Conservation (phyloP, 192 early-diverging fungal genomes). For the Geranomyces variabilis region DNA sequence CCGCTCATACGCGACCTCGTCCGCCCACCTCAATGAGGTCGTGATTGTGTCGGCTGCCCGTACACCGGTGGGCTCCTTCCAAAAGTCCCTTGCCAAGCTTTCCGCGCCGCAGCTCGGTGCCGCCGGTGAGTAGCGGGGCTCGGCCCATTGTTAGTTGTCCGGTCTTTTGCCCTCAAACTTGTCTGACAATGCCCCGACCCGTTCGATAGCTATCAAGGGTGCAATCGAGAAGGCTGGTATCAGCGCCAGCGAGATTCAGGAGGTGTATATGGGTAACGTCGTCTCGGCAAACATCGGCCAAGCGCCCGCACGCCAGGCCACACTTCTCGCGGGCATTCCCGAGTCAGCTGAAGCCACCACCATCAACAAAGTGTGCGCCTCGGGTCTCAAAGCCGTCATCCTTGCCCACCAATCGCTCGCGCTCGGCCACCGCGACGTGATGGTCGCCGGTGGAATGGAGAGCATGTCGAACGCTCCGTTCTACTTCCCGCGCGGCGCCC, state of each 20-base stretch:
- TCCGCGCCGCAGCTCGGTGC: conserved; percentile 83
- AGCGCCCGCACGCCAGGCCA: conserved; percentile 91
- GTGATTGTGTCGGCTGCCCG: conserved; percentile 77
- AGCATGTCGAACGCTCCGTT: conserved; percentile 94
- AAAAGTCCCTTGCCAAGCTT: conserved; percentile 82
- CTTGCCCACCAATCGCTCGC: conserved; percentile 84
- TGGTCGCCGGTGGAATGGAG: conserved; percentile 96
- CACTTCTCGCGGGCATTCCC: conserved; percentile 78
- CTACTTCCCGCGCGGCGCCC: conserved; percentile 58
- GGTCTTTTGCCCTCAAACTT: too few species aligned
- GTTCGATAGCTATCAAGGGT: conserved; percentile 76
- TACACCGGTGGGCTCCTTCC: conserved; percentile 92
- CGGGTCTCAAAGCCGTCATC: conserved; percentile 96
- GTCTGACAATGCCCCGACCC: too few species aligned
- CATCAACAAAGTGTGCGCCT: conserved; percentile 98
- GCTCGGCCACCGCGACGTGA: conserved; percentile 74
- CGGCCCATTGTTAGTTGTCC: too few species aligned
- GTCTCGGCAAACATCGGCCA: conserved; percentile 87
- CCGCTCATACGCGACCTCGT: conserved; percentile 6
- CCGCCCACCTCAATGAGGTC: conserved; percentile 45
- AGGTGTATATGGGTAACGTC: conserved; percentile 96
- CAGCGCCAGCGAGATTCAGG: conserved; percentile 83
- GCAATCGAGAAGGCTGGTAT: conserved; percentile 82
- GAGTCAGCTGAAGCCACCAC: conserved; percentile 90
- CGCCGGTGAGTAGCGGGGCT: conserved; percentile 32